Evolutionary conservation across 2,329 filamentous ascomycete genomes (phyloP).

Genomic region (Pseudocercospora cruenta): DNA sequence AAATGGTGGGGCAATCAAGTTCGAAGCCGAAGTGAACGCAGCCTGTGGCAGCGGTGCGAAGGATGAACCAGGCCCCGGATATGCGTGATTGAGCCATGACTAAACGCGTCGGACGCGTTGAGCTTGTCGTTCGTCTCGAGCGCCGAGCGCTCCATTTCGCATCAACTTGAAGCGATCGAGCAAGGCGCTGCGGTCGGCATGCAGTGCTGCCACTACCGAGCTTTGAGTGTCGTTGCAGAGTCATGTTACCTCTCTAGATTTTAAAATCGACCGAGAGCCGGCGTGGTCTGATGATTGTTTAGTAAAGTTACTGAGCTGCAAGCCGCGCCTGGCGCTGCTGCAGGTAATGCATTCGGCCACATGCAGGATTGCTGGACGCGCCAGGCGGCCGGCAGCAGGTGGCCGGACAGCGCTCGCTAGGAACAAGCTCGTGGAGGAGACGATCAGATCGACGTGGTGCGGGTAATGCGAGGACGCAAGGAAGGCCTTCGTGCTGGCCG

Average conservation of each 20-base stretch:
- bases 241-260: neutral
- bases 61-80: neutral
- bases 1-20: neutral
- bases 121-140: neutral
- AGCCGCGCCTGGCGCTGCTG: constrained; percentile 2
- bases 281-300: neutral
- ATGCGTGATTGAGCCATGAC: neutral
- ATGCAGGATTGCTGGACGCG: neutral
- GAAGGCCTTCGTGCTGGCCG: neutral
- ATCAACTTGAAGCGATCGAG: neutral
- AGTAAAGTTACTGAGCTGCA: neutral
- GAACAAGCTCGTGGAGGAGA: constrained; percentile 4
- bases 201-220: neutral
- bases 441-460: constrained; percentile 1
- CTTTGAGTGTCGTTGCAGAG: no score
- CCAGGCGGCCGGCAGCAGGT: neutral
- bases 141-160: neutral
- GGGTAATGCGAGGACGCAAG: neutral
- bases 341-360: neutral
- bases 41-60: neutral
- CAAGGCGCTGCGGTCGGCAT: neutral
- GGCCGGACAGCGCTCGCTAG: neutral
- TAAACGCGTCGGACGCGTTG: neutral
- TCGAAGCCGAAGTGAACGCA: neutral
- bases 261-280: neutral